A percentile compares a stretch with the other conserved stretches of the same genome.
Conservation (phyloP, 2,329 filamentous ascomycete genomes). For the Alternaria brassicicola region DNA sequence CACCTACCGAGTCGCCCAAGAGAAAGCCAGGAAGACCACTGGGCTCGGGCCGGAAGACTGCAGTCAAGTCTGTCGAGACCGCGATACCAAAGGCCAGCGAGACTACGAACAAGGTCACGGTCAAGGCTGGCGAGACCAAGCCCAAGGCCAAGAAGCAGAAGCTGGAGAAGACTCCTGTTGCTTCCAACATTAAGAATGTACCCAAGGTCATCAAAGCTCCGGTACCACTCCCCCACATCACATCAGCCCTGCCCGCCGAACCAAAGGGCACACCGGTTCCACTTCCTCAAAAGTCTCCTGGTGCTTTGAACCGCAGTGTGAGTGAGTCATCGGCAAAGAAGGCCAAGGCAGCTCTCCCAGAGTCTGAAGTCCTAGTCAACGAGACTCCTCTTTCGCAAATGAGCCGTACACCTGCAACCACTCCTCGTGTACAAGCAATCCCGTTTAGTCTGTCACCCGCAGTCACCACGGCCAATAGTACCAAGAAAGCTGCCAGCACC, state of each 20-base stretch:
- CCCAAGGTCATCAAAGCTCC: neutral
- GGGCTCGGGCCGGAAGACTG: slow-evolving; percentile 1
- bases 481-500: neutral
- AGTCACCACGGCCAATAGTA: slow-evolving; percentile 2
- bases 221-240: neutral
- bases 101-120: neutral
- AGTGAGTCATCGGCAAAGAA: neutral
- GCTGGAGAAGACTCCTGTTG: neutral
- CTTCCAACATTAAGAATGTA: neutral
- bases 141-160: slow-evolving; percentile 3
- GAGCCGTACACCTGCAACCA: neutral
- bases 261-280: slow-evolving; percentile 13
- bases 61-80: neutral
- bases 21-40: slow-evolving; percentile 6
- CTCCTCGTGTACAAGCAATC: slow-evolving; percentile 13
- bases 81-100: neutral
- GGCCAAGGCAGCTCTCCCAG: neutral
- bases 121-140: neutral
- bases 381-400: slow-evolving; percentile 25
- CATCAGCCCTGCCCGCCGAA: neutral
- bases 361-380: slow-evolving; percentile 13
- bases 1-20: neutral
- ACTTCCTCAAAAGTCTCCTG: neutral
- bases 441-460: slow-evolving; percentile 16
- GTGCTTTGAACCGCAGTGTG: neutral